Percentiles rank a stretch among this genome's conserved stretches.
Conservation (phyloP, 306 rosid genomes). For the Gastrolobium bilobum region DNA sequence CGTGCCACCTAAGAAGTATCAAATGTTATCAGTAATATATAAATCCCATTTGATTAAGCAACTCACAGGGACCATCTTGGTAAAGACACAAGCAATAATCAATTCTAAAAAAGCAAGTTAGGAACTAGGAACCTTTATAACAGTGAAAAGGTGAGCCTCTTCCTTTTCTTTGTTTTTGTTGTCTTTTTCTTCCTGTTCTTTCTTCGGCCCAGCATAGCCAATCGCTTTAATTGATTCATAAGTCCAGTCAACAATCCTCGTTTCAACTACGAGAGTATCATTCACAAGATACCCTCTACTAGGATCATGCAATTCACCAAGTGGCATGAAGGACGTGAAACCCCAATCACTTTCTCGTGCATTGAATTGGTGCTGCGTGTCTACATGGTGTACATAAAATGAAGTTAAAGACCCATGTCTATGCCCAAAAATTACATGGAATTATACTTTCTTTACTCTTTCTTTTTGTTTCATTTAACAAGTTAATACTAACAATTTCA, state of each 20-base stretch:
- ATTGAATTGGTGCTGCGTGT: constrained; percentile 91
- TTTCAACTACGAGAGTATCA: constrained; percentile 78
- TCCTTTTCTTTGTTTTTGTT: constrained; percentile 73
- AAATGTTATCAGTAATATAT: constrained; percentile 10
- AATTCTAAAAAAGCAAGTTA: neutral
- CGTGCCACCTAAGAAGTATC: constrained; percentile 64
- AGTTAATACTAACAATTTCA: constrained; percentile 28
- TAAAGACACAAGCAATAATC: neutral
- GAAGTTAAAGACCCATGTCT: constrained; percentile 40
- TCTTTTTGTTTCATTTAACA: neutral
- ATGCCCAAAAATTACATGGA: constrained; percentile 37
- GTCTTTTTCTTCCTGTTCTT: constrained; percentile 82
- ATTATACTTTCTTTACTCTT: constrained; percentile 4
- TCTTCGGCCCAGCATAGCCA: constrained; percentile 90
- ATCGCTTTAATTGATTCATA: constrained; percentile 91
- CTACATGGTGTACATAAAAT: constrained; percentile 56
- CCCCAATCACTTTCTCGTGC: constrained; percentile 98
- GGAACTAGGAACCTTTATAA: constrained; percentile 64
- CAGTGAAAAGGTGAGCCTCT: constrained; percentile 72
- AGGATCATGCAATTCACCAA: constrained; percentile 85
- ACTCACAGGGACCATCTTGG: neutral
- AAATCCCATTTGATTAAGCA: neutral
- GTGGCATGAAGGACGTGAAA: constrained; percentile 93
- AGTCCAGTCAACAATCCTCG: constrained; percentile 88
- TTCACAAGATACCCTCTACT: constrained; percentile 81